These are phyloP conservation scores for Aspergillus sp. DNA, from an alignment of 2,329 filamentous ascomycete genomes.

Conservation along the genomic window DNA sequence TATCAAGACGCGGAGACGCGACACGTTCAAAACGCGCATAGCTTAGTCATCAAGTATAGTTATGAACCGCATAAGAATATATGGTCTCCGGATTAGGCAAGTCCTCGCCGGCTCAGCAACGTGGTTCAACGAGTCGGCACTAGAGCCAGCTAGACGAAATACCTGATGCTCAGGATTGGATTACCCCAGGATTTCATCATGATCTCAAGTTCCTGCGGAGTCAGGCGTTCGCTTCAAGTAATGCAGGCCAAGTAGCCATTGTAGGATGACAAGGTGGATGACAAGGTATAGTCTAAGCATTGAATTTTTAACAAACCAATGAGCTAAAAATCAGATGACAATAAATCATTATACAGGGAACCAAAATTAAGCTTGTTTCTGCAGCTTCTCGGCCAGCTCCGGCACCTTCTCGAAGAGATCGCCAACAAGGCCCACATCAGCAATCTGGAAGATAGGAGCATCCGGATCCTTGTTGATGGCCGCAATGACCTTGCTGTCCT, in stretches of 20 bases:
- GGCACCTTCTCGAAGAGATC: constrained; percentile 94
- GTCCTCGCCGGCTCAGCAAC: no score
- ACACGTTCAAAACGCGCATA: neutral
- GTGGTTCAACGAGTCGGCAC: no score
- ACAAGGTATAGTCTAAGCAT: constrained; percentile 9
- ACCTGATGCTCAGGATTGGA: no score
- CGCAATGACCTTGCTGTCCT: constrained; percentile 98
- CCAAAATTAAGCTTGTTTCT: constrained; percentile 30
- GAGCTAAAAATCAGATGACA: neutral
- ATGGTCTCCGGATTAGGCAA: constrained; percentile 5
- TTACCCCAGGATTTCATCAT: no score
- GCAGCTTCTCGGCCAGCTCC: constrained; percentile 91
- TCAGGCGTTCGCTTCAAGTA: no score
- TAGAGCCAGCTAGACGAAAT: no score
- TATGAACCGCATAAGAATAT: no score
- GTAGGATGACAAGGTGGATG: no score
- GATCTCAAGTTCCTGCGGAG: no score
- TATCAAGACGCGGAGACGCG: neutral
- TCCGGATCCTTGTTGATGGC: constrained; percentile 97
- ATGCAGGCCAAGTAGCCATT: no score
- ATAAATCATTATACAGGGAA: constrained; percentile 14
- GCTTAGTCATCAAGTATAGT: neutral
- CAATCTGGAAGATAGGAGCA: constrained; percentile 96
- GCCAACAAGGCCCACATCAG: constrained; percentile 88
- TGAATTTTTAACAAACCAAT: constrained; percentile 2